Conservation (phyloP, 2,329 filamentous ascomycete genomes). For the Chrysosporium keratinophilum region DNA sequence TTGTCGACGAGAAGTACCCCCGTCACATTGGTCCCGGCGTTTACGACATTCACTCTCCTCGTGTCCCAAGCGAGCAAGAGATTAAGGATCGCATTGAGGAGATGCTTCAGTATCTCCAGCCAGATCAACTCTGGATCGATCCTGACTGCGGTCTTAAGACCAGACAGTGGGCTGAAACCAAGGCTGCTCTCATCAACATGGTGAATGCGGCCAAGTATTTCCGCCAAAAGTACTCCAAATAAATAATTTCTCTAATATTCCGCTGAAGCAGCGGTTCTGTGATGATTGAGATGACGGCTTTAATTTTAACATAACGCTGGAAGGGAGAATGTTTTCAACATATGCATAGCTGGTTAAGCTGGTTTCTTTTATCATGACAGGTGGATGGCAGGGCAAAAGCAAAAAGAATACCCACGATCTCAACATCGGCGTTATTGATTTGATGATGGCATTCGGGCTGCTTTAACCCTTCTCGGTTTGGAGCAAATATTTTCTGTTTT, state of each 20-base stretch:
- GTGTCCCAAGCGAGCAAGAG: conserved; percentile 94
- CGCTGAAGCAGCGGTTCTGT: neutral
- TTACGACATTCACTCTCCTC: conserved; percentile 99
- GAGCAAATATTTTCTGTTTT: neutral
- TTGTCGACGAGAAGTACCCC: conserved; percentile 93
- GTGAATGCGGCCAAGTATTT: conserved; percentile 96
- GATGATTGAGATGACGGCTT: conserved; percentile 9
- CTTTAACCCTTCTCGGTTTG: conserved; percentile 8
- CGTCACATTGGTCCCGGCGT: conserved; percentile 98
- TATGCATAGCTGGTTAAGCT: conserved; percentile 15
- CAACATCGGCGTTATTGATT: conserved; percentile 40
- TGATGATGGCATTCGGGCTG: conserved; percentile 10
- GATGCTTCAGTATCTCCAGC: conserved; percentile 96
- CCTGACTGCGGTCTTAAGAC: conserved; percentile 99
- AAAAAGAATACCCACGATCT: conserved; percentile 40
- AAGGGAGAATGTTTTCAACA: conserved; percentile 18
- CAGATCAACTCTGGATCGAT: conserved; percentile 99
- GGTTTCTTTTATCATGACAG: conserved; percentile 9
- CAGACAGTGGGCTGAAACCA: conserved; percentile 96
- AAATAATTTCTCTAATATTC: conserved; percentile 12
- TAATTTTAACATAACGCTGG: conserved; percentile 8
- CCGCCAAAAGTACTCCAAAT: conserved; percentile 76
- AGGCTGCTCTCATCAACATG: conserved; percentile 91
- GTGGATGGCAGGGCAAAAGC: conserved; percentile 13
- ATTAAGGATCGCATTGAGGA: conserved; percentile 96